Percentiles rank a stretch among this genome's conserved stretches.
Conservation (phyloP, 1,284 basidiomycete genomes). For the Mycosarcoma maydis region DNA sequence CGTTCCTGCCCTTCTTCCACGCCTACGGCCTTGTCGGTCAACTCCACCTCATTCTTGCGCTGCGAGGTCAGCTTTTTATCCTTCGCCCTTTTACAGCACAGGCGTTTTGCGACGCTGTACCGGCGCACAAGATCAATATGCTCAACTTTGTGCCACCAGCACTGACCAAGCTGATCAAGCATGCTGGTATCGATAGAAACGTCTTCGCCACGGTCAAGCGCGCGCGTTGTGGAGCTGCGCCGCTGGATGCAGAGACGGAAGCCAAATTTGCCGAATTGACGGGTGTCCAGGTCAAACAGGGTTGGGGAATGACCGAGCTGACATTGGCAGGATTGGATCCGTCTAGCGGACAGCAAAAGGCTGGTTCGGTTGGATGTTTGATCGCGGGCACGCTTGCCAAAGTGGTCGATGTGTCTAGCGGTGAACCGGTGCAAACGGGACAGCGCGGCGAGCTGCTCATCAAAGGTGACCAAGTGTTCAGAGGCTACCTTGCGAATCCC, state of each 20-base stretch:
- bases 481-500: slow-evolving; percentile 43
- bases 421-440: slow-evolving; percentile 23
- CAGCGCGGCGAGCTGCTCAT: slow-evolving; percentile 46
- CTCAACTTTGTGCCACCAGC: slow-evolving; percentile 40
- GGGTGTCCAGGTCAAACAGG: slow-evolving; percentile 36
- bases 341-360: slow-evolving; percentile 12
- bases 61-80: slow-evolving; percentile 23
- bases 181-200: slow-evolving; percentile 14
- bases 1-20: slow-evolving; percentile 52
- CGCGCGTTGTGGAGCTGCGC: slow-evolving; percentile 39
- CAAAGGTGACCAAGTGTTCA: slow-evolving; percentile 40
- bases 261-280: slow-evolving; percentile 29
- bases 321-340: slow-evolving; percentile 42
- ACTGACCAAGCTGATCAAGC: slow-evolving; percentile 28
- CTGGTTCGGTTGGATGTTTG: slow-evolving; percentile 38
- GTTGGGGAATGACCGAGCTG: slow-evolving; percentile 54
- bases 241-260: slow-evolving; percentile 36
- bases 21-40: slow-evolving; percentile 35
- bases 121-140: slow-evolving; percentile 24
- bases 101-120: slow-evolving; percentile 27
- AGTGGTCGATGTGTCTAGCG: slow-evolving; percentile 34
- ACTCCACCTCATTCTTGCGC: slow-evolving; percentile 17
- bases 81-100: slow-evolving; percentile 34
- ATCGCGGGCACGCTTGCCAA: slow-evolving; percentile 34
- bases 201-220: slow-evolving; percentile 22